A percentile compares a stretch with the other conserved stretches of the same genome.
phyloP scores from a whole-genome alignment of 2,329 filamentous ascomycete genomes.

The Lasiodiplodia sp. region DNA sequence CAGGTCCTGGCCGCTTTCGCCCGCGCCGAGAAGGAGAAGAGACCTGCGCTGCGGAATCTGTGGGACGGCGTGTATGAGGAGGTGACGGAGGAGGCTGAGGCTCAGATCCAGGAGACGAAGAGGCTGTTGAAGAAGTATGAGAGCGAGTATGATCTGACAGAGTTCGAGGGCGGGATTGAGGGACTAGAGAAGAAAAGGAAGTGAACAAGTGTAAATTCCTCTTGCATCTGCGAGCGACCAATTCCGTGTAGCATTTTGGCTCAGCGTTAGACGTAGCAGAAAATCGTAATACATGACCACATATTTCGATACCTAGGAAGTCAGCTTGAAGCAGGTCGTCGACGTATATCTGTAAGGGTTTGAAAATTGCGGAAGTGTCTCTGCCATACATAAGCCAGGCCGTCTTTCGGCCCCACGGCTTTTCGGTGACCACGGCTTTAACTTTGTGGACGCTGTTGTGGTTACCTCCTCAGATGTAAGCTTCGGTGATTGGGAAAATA shows the following conservation, averaged over 20 bases:
- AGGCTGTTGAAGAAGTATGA: constrained; percentile 86
- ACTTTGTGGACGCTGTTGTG: no score
- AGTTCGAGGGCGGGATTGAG: constrained; percentile 76
- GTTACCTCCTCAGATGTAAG: no score
- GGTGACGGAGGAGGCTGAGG: constrained; percentile 77
- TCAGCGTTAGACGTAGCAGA: neutral
- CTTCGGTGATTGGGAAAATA: no score
- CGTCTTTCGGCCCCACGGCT: no score
- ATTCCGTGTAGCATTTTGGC: neutral
- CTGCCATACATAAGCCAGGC: no score
- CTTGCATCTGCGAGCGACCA: neutral
- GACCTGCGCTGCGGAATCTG: constrained; percentile 72
- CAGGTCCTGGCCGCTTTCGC: constrained; percentile 85
- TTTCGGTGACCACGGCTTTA: no score
- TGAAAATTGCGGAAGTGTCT: no score
- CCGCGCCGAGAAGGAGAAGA: constrained; percentile 82
- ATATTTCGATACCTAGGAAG: neutral
- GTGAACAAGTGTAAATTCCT: neutral
- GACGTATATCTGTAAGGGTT: neutral
- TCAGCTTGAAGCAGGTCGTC: neutral
- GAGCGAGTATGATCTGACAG: constrained; percentile 84
- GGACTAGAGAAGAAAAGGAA: constrained; percentile 58
- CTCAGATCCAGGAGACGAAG: constrained; percentile 78
- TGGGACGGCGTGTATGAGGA: constrained; percentile 93
- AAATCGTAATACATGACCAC: neutral